Conservation (phyloP, 768 basidiomycete genomes). For the Leccinum broughii region DNA sequence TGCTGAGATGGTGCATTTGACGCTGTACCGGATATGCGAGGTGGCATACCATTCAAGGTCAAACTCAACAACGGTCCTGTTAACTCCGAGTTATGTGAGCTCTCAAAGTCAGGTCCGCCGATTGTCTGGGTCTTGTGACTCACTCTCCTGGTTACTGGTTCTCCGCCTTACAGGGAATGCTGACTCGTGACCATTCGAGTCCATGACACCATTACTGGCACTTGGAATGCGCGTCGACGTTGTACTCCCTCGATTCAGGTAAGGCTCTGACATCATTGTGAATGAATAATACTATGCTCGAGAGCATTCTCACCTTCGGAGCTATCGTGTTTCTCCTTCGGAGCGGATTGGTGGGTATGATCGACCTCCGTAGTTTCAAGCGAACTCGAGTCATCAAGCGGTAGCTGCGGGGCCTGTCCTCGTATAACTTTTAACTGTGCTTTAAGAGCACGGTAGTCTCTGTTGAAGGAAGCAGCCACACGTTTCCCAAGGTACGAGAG, state of each 20-base stretch:
- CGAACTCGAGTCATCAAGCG: conserved; percentile 4
- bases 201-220: neutral
- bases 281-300: neutral
- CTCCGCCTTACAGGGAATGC: neutral
- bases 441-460: conserved; percentile 75
- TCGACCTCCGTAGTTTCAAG: conserved; percentile 5
- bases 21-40: conserved; percentile 3
- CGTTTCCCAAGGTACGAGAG: neutral
- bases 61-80: conserved; percentile 20
- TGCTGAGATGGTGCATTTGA: conserved; percentile 19
- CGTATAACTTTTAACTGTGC: conserved; percentile 63
- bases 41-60: conserved; percentile 10
- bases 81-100: neutral
- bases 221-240: conserved; percentile 2
- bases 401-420: conserved; percentile 28
- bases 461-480: conserved; percentile 25
- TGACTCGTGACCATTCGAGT: neutral
- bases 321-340: neutral
- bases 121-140: neutral
- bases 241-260: neutral
- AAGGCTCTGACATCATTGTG: neutral
- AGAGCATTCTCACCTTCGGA: conserved; percentile 1
- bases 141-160: conserved; percentile 10
- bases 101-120: neutral
- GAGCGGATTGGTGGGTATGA: neutral